Conservation (phyloP, 73 alveolate species). For the Breviolum minutum region DNA sequence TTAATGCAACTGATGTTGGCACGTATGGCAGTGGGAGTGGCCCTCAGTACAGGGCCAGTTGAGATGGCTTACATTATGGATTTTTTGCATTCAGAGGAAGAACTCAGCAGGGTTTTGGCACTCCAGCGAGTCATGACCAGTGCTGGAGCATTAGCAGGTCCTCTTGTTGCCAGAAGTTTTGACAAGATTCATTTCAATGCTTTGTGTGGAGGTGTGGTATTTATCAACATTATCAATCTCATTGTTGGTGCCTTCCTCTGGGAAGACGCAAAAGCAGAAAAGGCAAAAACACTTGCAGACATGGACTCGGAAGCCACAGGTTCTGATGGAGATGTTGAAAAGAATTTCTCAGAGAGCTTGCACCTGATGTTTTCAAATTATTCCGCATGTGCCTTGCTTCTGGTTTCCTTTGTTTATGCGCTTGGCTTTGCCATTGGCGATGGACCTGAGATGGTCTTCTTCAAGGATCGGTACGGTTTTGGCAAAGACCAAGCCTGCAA, state of each 20-base stretch:
- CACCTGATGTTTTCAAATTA: slow-evolving; percentile 40
- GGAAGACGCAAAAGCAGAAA: slow-evolving; percentile 52
- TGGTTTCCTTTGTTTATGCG: slow-evolving; percentile 80
- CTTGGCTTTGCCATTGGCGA: slow-evolving; percentile 86
- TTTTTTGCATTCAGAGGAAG: slow-evolving; percentile 52
- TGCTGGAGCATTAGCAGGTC: slow-evolving; percentile 84
- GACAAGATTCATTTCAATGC: slow-evolving; percentile 38
- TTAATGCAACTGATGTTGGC: slow-evolving; percentile 35
- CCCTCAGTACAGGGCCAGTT: slow-evolving; percentile 56
- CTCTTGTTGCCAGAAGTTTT: slow-evolving; percentile 75
- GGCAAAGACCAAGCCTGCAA: slow-evolving; percentile 91
- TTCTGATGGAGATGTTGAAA: neutral
- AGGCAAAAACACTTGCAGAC: slow-evolving; percentile 32
- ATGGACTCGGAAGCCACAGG: slow-evolving; percentile 32
- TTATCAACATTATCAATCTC: slow-evolving; percentile 28
- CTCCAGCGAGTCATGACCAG: slow-evolving; percentile 64
- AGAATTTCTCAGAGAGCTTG: slow-evolving; percentile 1
- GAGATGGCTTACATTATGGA: slow-evolving; percentile 90
- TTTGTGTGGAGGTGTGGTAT: slow-evolving; percentile 57
- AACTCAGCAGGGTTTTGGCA: slow-evolving; percentile 38
- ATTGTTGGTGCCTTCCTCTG: slow-evolving; percentile 41
- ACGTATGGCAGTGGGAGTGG: slow-evolving; percentile 79
- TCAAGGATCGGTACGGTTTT: slow-evolving; percentile 69
- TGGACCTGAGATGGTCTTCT: slow-evolving; percentile 79
- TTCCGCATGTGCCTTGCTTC: slow-evolving; percentile 51